Percentiles rank a stretch among this genome's conserved stretches.
phyloP scores from a whole-genome alignment of 768 basidiomycete species.

The Daedaleopsis nitida region DNA sequence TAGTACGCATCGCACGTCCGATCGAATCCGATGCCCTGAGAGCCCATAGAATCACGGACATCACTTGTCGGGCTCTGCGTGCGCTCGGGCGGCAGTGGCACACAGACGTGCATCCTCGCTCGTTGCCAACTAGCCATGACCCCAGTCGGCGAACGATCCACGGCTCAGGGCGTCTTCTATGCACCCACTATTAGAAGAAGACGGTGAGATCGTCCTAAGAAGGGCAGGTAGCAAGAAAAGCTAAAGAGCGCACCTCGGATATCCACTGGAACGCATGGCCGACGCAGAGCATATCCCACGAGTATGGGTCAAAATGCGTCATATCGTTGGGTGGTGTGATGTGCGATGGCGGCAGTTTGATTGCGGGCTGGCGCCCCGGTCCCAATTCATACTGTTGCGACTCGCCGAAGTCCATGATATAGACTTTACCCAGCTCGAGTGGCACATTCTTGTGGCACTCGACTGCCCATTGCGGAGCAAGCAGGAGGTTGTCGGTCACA shows the following conservation, averaged over 20 bases:
- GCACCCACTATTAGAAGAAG: not conserved
- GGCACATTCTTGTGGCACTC: not conserved
- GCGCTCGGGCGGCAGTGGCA: not conserved
- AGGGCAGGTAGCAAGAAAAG: no score
- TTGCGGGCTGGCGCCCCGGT: not conserved
- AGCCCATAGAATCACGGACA: no score
- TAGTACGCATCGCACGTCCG: no score
- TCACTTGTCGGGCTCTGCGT: not conserved
- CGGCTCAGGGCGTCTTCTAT: not conserved
- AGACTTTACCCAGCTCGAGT: not conserved
- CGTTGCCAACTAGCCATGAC: not conserved
- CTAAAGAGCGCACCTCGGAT: not conserved
- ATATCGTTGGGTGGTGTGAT: not conserved
- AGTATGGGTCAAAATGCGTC: constrained; percentile 1
- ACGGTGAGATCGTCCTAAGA: no score
- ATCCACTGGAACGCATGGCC: not conserved
- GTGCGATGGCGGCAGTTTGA: not conserved
- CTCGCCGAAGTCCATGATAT: constrained; percentile 5
- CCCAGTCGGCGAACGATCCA: not conserved
- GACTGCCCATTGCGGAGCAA: not conserved
- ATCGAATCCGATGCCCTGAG: no score
- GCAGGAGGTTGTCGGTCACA: not conserved
- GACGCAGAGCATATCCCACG: constrained; percentile 6
- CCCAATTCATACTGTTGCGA: not conserved
- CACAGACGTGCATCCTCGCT: not conserved